Base-by-base conservation (phyloP, 345 rosid genomes). In the Boechera retrofracta region DNA sequence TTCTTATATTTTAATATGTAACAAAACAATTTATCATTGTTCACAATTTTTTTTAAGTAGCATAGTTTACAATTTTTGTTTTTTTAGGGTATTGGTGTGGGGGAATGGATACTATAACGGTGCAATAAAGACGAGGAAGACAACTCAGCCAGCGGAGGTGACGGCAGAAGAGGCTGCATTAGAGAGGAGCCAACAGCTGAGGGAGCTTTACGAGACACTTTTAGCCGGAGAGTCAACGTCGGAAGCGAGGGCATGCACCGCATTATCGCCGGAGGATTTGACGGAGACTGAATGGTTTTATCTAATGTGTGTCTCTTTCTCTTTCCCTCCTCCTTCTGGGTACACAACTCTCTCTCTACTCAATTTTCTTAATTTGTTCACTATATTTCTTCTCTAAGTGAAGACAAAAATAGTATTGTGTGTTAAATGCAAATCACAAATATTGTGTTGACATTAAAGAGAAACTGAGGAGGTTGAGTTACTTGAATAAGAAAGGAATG, bases 221-320 rank as follows among this genome's bases (percentile, higher is more conserved):
- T 87, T 93, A 1, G 89, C 91, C 0, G 95, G 93, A 60, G 97
- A 93, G 61, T 83, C 90, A 2, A 85, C 83, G 9, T 47, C 67
- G 21, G 80, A 77, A 56, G 61, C 67, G 0, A 81, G 99, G 66
- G 97, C 94, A 13, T 85, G 89, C 59, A 96, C 96, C 0, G 83
- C 99, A 16, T 80, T 94, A 71, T 92, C 97, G 0, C 98, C 98
- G 6, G 98, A 94, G 81, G 98, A 94, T 88, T 78, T 94, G 32
- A 94, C 98, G 4, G 97, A 94, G 81, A 82, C 98, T 1, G 98
- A 94, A 68, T 94, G 98, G 98, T 94, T 94, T 83, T 94, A 94
- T 73, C 76, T 94, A 58, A 92, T 94, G 97, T 92, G 98, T 55
- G 96, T 86, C n/a, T 92, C 99, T 79, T 96, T 93, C 87, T 87